Evolutionary conservation across 139 green algal genomes (phyloP), one percentile per base, ranked within the genome.

Genomic region (Gonium pectorale): DNA sequence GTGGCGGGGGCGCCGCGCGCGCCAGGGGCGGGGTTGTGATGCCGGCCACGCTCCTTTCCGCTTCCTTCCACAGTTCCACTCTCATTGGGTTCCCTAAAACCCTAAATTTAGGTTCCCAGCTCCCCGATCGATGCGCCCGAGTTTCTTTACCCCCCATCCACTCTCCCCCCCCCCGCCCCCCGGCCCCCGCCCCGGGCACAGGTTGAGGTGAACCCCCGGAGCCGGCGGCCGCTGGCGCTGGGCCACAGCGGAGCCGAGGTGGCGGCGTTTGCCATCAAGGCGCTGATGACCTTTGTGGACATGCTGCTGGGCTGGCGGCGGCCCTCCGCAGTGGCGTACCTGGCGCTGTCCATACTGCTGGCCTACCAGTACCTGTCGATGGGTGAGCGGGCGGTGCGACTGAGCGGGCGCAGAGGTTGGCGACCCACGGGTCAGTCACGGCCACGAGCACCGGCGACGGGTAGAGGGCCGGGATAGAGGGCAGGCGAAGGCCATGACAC

Each of bases 301-400:
- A 52, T 60, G 59, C 75, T 72, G 75, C 74, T 71, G 38, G 74
- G 70, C 70, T 66, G 24, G 56, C 69, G 38, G 70, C 56, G 74
- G 74, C 74, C 13, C 56, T 40, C 7, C 38, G 74, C 35, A 81
- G 37, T 40, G 56, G 41, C 62, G 74, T 29, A 33, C 31, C 31
- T 49, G 70, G 49, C 21, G 46, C 51, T 24, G 44, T n/a, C n/a
- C n/a, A n/a, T n/a, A n/a, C n/a, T 46, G 9, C 46, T 46, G 3
- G 54, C 70, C n/a, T 66, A 24, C 74, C 69, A 70, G 74, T 54
- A 81, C 74, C 74, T 81, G 54, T 40, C 70, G 17, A n/a, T n/a
- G 74, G 74, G 74, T 81, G 38, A 33, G 74, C 31, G 11, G 8
- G 15, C 13, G 49, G 49, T 13, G 49, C 17, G 49, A 56, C 13